Conservation (phyloP, 164 flowering plant genomes). For the Macadamia tetraphylla region DNA sequence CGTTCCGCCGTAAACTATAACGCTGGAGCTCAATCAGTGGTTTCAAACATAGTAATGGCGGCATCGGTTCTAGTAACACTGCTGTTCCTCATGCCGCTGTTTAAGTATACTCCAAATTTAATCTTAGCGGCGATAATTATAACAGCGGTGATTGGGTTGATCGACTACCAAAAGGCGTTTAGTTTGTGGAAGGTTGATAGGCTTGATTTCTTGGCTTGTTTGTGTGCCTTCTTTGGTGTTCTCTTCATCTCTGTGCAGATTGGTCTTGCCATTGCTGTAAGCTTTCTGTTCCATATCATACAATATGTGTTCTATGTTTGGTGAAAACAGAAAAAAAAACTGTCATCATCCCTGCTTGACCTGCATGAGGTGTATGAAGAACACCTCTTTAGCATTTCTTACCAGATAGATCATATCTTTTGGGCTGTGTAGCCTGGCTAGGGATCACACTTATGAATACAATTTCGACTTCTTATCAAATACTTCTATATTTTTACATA, state of each 20-base stretch:
- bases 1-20: slow-evolving; percentile 40
- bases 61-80: slow-evolving; percentile 28
- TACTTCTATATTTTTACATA: too few relatives aligned
- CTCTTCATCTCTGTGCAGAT: slow-evolving; percentile 31
- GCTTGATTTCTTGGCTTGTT: slow-evolving; percentile 34
- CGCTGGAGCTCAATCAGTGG: slow-evolving; percentile 30
- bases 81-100: slow-evolving; percentile 33
- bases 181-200: slow-evolving; percentile 35
- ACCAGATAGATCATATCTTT: too few relatives aligned
- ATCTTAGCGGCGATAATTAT: slow-evolving; percentile 31
- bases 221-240: slow-evolving; percentile 34
- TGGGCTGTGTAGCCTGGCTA: too few relatives aligned
- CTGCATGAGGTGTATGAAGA: too few relatives aligned
- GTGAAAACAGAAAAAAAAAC: too few relatives aligned
- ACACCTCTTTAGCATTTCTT: too few relatives aligned
- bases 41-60: slow-evolving; percentile 39
- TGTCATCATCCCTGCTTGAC: not conserved
- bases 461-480: too few relatives aligned
- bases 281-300: slow-evolving; percentile 6
- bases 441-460: too few relatives aligned
- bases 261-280: slow-evolving; percentile 38
- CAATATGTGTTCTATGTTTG: too few relatives aligned
- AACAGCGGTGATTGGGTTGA: slow-evolving; percentile 34
- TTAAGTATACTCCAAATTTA: slow-evolving; percentile 28
- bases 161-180: slow-evolving; percentile 21